These are phyloP conservation scores for Drosera capensis DNA, from an alignment of 148 eudicot genomes.

Conservation along the genomic window DNA sequence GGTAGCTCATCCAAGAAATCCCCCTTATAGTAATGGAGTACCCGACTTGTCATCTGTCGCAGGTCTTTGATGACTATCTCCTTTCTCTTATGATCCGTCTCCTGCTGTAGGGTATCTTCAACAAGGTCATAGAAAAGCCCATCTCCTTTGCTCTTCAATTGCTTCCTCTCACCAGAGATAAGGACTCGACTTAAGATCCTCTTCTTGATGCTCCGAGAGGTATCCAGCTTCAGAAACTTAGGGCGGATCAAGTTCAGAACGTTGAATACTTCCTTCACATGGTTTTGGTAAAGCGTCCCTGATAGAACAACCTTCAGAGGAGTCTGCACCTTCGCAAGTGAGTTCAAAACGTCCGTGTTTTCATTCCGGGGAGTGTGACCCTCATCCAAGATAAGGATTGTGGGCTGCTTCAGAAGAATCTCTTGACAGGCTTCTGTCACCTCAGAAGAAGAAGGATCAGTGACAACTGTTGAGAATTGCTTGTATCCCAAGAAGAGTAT, in stretches of 20 bases:
- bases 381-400: constrained; percentile 71
- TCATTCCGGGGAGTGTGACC: constrained; percentile 92
- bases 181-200: constrained; percentile 51
- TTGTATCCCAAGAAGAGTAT: constrained; percentile 70
- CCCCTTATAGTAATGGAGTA: constrained; percentile 79
- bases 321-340: constrained; percentile 64
- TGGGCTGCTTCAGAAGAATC: constrained; percentile 38
- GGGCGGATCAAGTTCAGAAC: constrained; percentile 80
- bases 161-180: constrained; percentile 19
- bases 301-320: constrained; percentile 83
- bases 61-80: constrained; percentile 52
- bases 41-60: constrained; percentile 71
- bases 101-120: constrained; percentile 59
- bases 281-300: constrained; percentile 90
- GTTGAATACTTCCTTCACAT: constrained; percentile 84
- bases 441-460: constrained; percentile 30
- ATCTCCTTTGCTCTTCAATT: constrained; percentile 31
- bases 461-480: constrained; percentile 60
- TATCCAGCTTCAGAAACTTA: constrained; percentile 47
- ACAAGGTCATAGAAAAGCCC: constrained; percentile 58
- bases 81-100: constrained; percentile 43
- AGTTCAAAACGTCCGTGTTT: constrained; percentile 57
- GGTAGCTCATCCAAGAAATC: constrained; percentile 85
- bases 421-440: constrained; percentile 48
- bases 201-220: constrained; percentile 33